phyloP scores from a whole-genome alignment of 2,329 filamentous ascomycete genomes.

The Mycosphaerella sp. region DNA sequence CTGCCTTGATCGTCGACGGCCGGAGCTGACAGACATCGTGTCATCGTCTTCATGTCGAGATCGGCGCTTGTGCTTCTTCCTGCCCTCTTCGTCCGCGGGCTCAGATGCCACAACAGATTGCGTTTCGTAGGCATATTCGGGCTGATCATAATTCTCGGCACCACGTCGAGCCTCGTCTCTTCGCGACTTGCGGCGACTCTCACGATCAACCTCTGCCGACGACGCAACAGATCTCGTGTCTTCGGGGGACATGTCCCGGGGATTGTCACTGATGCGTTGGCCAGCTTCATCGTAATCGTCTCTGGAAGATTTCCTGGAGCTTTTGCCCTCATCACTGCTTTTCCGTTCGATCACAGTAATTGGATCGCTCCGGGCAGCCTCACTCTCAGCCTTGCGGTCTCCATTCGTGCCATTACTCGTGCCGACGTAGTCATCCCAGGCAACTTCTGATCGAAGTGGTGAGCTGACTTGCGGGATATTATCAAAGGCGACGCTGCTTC shows the following conservation, averaged over 20 bases:
- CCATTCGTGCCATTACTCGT: constrained; percentile 11
- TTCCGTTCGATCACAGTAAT: constrained; percentile 14
- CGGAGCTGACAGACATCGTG: constrained; percentile 38
- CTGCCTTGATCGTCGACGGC: constrained; percentile 30
- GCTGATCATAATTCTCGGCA: constrained; percentile 34
- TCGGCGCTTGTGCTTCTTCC: constrained; percentile 36
- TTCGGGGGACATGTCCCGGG: constrained; percentile 22
- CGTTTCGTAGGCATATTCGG: constrained; percentile 33
- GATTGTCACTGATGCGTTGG: constrained; percentile 15
- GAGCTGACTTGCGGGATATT: constrained; percentile 40
- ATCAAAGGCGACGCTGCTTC: constrained; percentile 35
- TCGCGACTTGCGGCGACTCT: constrained; percentile 32
- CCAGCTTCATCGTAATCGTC: constrained; percentile 11
- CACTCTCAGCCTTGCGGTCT: constrained; percentile 9
- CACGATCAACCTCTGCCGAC: constrained; percentile 29
- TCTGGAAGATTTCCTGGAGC: constrained; percentile 7
- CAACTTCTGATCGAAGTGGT: constrained; percentile 41
- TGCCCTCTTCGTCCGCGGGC: constrained; percentile 37
- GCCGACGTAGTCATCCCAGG: constrained; percentile 41
- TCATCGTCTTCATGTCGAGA: constrained; percentile 42
- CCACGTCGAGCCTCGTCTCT: constrained; percentile 27
- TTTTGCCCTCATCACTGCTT: constrained; percentile 6
- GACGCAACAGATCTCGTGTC: constrained; percentile 27
- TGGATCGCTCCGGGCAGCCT: constrained; percentile 14
- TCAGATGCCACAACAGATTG: constrained; percentile 40